phyloP scores from a whole-genome alignment of 352 stramenopile species.

The Phytophthora agathidicida region DNA sequence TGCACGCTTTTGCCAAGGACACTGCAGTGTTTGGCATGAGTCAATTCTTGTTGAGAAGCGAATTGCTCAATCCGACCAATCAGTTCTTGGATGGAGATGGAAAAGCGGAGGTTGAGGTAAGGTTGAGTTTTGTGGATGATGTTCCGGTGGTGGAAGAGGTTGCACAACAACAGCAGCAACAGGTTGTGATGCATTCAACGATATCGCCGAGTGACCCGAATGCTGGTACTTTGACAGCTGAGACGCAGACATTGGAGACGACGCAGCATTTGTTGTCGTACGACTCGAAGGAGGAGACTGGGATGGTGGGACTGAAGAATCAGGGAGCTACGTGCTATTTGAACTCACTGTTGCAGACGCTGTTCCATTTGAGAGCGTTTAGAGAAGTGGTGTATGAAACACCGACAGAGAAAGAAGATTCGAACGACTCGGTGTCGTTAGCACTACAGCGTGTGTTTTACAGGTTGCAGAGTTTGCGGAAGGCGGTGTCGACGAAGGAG shows the following conservation, averaged over 20 bases:
- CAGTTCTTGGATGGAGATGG: slow-evolving; percentile 52
- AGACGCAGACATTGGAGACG: slow-evolving; percentile 16
- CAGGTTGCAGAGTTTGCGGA: slow-evolving; percentile 67
- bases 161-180: too few species aligned
- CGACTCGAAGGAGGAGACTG: slow-evolving; percentile 83
- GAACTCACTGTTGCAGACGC: slow-evolving; percentile 93
- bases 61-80: slow-evolving; percentile 54
- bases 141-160: slow-evolving; percentile 43
- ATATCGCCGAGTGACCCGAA: slow-evolving; percentile 2
- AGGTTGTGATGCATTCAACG: slow-evolving; percentile 4
- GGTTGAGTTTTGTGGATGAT: slow-evolving; percentile 34
- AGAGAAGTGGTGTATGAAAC: slow-evolving; percentile 87
- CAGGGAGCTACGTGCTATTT: slow-evolving; percentile 94
- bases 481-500: slow-evolving; percentile 91
- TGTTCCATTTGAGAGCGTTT: slow-evolving; percentile 91
- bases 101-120: slow-evolving; percentile 55
- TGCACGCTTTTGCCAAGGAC: slow-evolving; percentile 59
- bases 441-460: slow-evolving; percentile 89
- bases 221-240: background rate
- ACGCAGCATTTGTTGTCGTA: slow-evolving; percentile 52
- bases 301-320: slow-evolving; percentile 90
- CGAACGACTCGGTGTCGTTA: slow-evolving; percentile 83
- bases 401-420: slow-evolving; percentile 78
- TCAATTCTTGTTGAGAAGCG: slow-evolving; percentile 52
- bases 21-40: slow-evolving; percentile 61